Base-by-base conservation (phyloP, 1,139 yeast species). In the Hanseniaspora gamundiae region DNA sequence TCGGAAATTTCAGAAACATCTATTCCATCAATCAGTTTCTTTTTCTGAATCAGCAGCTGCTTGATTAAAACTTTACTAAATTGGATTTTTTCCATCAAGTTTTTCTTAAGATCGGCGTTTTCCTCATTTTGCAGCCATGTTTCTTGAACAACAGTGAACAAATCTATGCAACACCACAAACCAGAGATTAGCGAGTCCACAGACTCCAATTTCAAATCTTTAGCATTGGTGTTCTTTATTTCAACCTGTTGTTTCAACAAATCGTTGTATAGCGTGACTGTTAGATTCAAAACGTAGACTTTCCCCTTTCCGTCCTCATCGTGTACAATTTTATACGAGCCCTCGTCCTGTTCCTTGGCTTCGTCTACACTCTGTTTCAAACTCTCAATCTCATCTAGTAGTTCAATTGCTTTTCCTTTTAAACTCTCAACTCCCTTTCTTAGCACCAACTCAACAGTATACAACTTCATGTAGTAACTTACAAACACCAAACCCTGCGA, bases 91-190 rank as follows among this genome's bases (percentile, higher is more conserved):
- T 53, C 54, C 39, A n/a, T 16, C 8, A 30, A 10, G n/a, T 30
- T 19, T 16, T 30, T 30, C 4, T 16, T 3, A 30, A 6, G 4
- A 4, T 30, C 19, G 4, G 4, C 3, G 20, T 42, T 42, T 10
- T 33, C 48, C n/a, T n/a, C n/a, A n/a, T n/a, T n/a, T 13, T 41
- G 29, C 11, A 41, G 21, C 5, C 38, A 35, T 8, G 38, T 35
- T 4, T 35, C 38, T 17, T 35, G 22, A 13, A 35, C n/a, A 22
- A 35, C 20, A 20, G 38, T 10, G 39, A 58, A 58, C 38, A 60
- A 41, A 43, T 59, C 63, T 22, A 56, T 46, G 40, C 61, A 56
- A 43, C 63, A 58, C 62, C 62, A 58, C 22, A 60, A 44, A 1
- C 56, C 60, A 30, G 24, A 20, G 21, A 35, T 35, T 26, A 35